Conservation (phyloP, 1,284 basidiomycete genomes). For the Ustilago trichophora region DNA sequence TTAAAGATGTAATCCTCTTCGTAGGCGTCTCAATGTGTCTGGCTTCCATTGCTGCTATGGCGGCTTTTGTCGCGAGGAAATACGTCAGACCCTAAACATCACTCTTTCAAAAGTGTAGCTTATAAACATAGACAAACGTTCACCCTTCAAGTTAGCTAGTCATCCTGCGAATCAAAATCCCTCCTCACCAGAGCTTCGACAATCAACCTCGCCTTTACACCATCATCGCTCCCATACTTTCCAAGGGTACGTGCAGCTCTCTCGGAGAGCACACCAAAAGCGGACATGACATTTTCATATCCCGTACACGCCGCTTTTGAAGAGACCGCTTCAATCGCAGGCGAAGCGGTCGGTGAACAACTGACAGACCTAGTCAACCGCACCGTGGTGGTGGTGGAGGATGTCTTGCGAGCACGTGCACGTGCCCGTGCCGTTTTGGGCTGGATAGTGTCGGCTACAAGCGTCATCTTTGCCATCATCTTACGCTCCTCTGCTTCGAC, state of each 20-base stretch:
- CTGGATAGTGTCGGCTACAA: conserved; percentile 35
- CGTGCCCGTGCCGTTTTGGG: conserved; percentile 38
- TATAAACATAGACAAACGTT: too few relatives aligned
- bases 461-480: conserved; percentile 46
- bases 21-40: conserved; percentile 22
- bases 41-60: conserved; percentile 4
- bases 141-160: conserved; percentile 14
- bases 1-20: conserved; percentile 40
- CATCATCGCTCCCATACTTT: not conserved
- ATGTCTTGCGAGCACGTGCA: conserved; percentile 15
- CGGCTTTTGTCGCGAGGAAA: conserved; percentile 1
- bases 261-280: conserved; percentile 34
- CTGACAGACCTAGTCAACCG: too few relatives aligned
- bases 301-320: conserved; percentile 11
- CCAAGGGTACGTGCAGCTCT: conserved; percentile 19
- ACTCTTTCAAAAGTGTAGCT: too few relatives aligned
- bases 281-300: conserved; percentile 35
- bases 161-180: conserved; percentile 5
- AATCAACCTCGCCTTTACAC: conserved; percentile 14
- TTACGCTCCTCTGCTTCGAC: conserved; percentile 20
- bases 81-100: too few relatives aligned
- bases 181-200: conserved; percentile 38
- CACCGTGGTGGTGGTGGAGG: not conserved
- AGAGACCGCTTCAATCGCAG: not conserved
- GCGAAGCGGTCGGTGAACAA: conserved; percentile 12